Conservation (phyloP, 1,284 basidiomycete species). For the Melampsora americana region DNA sequence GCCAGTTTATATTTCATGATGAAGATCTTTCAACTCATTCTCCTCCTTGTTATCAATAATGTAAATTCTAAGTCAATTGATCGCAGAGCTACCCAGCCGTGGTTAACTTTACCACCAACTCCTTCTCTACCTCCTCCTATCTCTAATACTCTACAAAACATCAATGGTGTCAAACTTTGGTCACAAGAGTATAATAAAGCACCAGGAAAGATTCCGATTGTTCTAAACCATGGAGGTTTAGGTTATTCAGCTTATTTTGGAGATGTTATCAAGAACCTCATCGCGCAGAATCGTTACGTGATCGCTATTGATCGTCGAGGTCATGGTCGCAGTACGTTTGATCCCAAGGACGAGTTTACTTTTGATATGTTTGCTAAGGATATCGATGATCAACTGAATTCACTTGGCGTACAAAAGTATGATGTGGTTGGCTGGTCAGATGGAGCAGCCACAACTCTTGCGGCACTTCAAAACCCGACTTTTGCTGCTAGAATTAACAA, state of each 20-base stretch:
- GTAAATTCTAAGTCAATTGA: neutral
- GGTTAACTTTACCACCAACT: neutral
- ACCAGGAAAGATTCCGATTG: neutral
- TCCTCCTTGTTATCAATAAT: neutral
- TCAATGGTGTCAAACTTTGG: constrained; percentile 13
- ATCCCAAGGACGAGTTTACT: neutral
- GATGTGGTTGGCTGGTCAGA: neutral
- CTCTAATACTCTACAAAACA: constrained; percentile 1
- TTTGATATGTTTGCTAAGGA: neutral
- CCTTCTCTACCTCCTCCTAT: neutral
- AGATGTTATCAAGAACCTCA: neutral
- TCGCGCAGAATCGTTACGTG: neutral
- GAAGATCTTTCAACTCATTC: too few relatives aligned
- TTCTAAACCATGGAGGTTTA: neutral
- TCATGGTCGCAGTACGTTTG: neutral
- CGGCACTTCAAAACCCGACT: neutral
- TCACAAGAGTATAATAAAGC: neutral
- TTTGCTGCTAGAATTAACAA: neutral
- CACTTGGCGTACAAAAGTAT: neutral
- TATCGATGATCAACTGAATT: neutral
- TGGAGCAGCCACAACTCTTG: neutral
- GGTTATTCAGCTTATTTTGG: constrained; percentile 4
- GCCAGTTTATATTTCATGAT: too few relatives aligned
- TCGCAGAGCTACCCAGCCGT: neutral
- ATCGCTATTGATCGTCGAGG: constrained; percentile 1